These are phyloP conservation scores for Beauveria pseudobassiana DNA, from an alignment of 2,329 filamentous ascomycete genomes.

Conservation along the genomic window DNA sequence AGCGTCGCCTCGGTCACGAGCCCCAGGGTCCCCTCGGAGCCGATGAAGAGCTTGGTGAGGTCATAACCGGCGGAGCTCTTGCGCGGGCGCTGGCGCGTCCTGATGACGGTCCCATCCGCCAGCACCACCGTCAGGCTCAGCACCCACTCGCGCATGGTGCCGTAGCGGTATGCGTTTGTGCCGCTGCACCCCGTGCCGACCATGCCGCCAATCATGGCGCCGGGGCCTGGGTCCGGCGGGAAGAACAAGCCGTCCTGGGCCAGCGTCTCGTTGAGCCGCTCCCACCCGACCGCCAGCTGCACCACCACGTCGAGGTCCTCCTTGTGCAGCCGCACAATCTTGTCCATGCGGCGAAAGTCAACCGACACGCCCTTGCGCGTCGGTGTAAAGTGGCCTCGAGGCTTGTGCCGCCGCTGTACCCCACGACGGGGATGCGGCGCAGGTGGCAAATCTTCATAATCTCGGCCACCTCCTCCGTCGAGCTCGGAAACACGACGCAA, in stretches of 20 bases:
- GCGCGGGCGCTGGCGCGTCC: constrained; percentile 77
- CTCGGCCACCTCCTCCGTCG: constrained; percentile 75
- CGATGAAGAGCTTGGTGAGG: constrained; percentile 81
- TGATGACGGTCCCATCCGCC: constrained; percentile 83
- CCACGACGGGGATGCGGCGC: constrained; percentile 75
- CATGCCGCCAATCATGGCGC: constrained; percentile 89
- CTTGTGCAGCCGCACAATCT: constrained; percentile 69
- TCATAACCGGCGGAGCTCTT: constrained; percentile 93
- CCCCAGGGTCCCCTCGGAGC: constrained; percentile 84
- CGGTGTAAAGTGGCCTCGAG: constrained; percentile 79
- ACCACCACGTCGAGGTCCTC: constrained; percentile 70
- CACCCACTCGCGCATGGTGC: constrained; percentile 94
- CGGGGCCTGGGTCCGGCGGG: constrained; percentile 83
- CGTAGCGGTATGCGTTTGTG: constrained; percentile 87
- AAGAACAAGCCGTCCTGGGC: constrained; percentile 74
- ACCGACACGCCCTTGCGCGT: constrained; percentile 79
- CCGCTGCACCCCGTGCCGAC: constrained; percentile 67
- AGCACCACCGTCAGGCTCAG: constrained; percentile 79
- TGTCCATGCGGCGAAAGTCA: constrained; percentile 80
- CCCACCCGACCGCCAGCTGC: constrained; percentile 80
- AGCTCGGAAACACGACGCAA: constrained; percentile 67
- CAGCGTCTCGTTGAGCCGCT: constrained; percentile 73
- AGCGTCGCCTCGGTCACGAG: constrained; percentile 86
- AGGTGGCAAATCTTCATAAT: constrained; percentile 85
- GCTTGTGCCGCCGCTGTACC: constrained; percentile 81